A percentile compares a stretch with the other conserved stretches of the same genome.
Evolutionary conservation across 148 eudicot genomes (phyloP).

Genomic region (Cornus controversa): DNA sequence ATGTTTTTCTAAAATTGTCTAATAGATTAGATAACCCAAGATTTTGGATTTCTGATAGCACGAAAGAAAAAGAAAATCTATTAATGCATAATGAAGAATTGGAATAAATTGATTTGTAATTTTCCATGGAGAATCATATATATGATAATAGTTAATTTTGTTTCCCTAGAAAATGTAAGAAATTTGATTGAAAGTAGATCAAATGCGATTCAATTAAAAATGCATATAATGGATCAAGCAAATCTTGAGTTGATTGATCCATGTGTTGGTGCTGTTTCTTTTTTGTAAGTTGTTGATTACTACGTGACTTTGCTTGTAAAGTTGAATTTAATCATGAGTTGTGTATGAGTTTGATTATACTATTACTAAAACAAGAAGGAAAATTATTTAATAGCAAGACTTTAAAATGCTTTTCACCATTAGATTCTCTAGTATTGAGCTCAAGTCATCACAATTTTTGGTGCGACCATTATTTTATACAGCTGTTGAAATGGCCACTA

Average conservation of each 20-base stretch:
- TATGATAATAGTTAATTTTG: too few relatives aligned
- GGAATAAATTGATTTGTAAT: too few relatives aligned
- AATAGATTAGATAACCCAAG: too few relatives aligned
- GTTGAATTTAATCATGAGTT: not conserved
- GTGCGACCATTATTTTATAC: not conserved
- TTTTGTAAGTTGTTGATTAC: slow-evolving; percentile 8
- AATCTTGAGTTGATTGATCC: slow-evolving; percentile 6
- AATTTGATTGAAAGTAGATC: not conserved
- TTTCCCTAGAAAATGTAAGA: too few relatives aligned
- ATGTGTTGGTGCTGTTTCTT: slow-evolving; percentile 9
- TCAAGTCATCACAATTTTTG: too few relatives aligned
- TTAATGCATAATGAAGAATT: too few relatives aligned
- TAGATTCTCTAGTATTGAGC: slow-evolving; percentile 1
- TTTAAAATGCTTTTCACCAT: not conserved
- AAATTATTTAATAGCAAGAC: not conserved
- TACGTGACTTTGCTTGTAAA: slow-evolving; percentile 13
- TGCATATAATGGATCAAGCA: not conserved
- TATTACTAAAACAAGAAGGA: not conserved
- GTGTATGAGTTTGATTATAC: not conserved
- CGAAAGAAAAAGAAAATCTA: too few relatives aligned
- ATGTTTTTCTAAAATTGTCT: too few relatives aligned
- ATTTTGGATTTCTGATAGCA: too few relatives aligned
- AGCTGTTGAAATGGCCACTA: not conserved
- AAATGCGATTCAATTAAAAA: not conserved
- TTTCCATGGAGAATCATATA: too few relatives aligned